These are phyloP conservation scores for Fonsecaea multimorphosa DNA, from an alignment of 2,329 filamentous ascomycete species.

Conservation along the genomic window DNA sequence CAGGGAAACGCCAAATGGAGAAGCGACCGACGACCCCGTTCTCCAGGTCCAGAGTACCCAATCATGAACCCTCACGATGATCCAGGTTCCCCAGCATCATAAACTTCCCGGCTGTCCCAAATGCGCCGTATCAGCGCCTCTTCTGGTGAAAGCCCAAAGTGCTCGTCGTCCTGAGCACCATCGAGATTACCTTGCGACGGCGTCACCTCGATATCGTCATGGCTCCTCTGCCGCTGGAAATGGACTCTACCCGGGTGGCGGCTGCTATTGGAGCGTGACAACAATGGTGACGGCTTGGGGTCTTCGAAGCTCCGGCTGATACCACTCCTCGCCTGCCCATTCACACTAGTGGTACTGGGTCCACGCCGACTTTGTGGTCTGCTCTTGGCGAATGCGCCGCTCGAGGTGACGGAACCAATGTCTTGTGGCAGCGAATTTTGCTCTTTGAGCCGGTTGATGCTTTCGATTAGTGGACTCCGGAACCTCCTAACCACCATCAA, in stretches of 20 bases:
- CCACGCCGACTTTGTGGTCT: constrained; percentile 38
- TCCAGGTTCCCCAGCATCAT: constrained; percentile 28
- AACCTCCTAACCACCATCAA: constrained; percentile 54
- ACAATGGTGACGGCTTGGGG: constrained; percentile 23
- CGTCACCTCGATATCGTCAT: constrained; percentile 40
- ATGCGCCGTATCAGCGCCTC: constrained; percentile 39
- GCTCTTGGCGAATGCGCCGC: constrained; percentile 25
- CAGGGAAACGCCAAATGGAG: background rate
- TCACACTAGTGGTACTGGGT: constrained; percentile 19
- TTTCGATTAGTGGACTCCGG: constrained; percentile 52
- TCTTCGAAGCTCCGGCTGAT: constrained; percentile 33
- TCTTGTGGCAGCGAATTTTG: constrained; percentile 27
- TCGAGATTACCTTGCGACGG: constrained; percentile 36
- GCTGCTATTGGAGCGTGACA: constrained; percentile 20
- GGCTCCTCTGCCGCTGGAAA: constrained; percentile 39
- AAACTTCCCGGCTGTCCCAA: constrained; percentile 37
- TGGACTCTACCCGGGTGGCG: constrained; percentile 32
- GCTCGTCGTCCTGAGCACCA: constrained; percentile 34
- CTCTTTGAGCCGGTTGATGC: constrained; percentile 47
- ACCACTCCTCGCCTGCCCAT: constrained; percentile 22
- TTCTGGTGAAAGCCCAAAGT: constrained; percentile 35
- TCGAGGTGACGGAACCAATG: constrained; percentile 17
- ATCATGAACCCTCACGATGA: constrained; percentile 4
- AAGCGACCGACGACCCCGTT: background rate
- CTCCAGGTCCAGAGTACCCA: background rate